Evolutionary conservation across 768 basidiomycete species (phyloP).

Genomic region (Mycena venus): DNA sequence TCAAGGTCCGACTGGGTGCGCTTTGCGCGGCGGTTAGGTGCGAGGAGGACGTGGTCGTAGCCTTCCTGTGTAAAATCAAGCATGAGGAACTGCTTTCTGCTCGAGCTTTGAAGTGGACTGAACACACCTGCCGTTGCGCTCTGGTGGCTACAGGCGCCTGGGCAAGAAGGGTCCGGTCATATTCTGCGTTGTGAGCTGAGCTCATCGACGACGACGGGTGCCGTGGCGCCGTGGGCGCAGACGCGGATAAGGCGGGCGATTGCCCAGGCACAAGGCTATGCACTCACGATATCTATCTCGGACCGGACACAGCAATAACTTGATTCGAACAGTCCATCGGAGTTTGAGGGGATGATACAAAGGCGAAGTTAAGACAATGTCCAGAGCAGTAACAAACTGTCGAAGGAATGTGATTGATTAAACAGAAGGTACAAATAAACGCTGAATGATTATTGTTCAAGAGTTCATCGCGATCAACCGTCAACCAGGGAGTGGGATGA

Average conservation of each 20-base stretch:
- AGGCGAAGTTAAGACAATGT: too few species aligned
- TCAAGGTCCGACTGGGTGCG: slow-evolving; percentile 10
- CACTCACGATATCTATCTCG: not conserved
- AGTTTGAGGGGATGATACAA: too few species aligned
- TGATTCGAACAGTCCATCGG: too few species aligned
- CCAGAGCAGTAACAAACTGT: too few species aligned
- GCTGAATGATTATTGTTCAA: too few species aligned
- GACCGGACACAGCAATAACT: not conserved
- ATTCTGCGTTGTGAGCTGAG: not conserved
- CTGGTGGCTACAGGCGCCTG: slow-evolving; percentile 18
- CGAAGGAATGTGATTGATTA: too few species aligned
- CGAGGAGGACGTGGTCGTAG: slow-evolving; percentile 26
- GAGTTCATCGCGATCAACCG: too few species aligned
- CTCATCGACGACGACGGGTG: slow-evolving; percentile 1
- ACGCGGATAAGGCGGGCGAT: not conserved
- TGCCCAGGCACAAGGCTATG: not conserved
- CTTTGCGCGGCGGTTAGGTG: slow-evolving; percentile 16
- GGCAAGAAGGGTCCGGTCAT: slow-evolving; percentile 19
- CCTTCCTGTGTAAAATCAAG: slow-evolving; percentile 20
- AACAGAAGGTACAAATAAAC: too few species aligned
- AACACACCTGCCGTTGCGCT: slow-evolving; percentile 24
- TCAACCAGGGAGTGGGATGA: not conserved
- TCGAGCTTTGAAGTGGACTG: not conserved
- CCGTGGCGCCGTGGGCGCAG: not conserved
- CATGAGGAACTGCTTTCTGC: not conserved